These are phyloP conservation scores for Penicillium paradoxum DNA, from an alignment of 495 filamentous ascomycete species.

Conservation along the genomic window DNA sequence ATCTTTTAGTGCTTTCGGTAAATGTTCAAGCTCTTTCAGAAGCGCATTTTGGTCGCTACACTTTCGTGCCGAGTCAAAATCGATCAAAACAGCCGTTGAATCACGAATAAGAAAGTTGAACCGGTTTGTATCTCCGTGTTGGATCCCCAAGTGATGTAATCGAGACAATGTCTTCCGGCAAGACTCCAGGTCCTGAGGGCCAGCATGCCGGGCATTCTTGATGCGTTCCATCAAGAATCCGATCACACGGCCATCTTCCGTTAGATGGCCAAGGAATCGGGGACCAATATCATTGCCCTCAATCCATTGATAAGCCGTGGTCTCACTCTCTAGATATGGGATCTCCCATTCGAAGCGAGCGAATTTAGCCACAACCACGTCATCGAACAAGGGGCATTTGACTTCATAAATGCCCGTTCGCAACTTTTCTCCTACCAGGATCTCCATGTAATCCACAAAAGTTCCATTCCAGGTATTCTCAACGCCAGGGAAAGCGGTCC, in stretches of 20 bases:
- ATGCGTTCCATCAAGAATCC: slow-evolving; percentile 43
- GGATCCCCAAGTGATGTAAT: not conserved
- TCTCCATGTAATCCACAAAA: not conserved
- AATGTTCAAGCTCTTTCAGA: not conserved
- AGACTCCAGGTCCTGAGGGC: not conserved
- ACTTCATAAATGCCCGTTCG: not conserved
- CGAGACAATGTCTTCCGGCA: not conserved
- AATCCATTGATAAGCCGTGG: not conserved
- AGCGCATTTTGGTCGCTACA: not conserved
- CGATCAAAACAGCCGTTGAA: not conserved
- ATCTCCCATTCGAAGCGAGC: not conserved
- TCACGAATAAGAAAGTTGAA: not conserved
- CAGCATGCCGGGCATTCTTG: slow-evolving; percentile 24
- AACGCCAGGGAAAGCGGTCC: slow-evolving; percentile 21
- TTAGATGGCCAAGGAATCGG: slow-evolving; percentile 41
- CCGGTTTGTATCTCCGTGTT: not conserved
- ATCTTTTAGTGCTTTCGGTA: not conserved
- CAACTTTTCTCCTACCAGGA: not conserved
- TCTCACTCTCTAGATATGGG: not conserved
- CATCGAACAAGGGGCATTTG: not conserved
- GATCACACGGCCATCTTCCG: slow-evolving; percentile 41
- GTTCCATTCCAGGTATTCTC: slow-evolving; percentile 24
- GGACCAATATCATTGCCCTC: slow-evolving; percentile 26
- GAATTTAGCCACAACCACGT: not conserved
- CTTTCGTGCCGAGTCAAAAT: not conserved